Base-by-base conservation (phyloP, 371 early-diverging fungal genomes). In the Syncephalis plumigaleata region DNA sequence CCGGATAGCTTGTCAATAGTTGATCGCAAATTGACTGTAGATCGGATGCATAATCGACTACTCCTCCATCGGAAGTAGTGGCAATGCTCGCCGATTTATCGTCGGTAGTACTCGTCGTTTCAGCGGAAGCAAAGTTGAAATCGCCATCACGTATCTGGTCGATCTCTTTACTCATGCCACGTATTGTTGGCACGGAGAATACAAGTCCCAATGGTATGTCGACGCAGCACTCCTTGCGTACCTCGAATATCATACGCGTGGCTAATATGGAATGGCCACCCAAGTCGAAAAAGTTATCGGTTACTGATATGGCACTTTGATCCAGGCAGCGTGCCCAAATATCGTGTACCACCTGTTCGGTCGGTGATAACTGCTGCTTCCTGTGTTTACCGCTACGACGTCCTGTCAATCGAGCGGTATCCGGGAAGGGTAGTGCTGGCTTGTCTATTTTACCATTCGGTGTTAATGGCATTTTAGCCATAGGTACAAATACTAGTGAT, bases 361-460 rank as follows among this genome's bases (percentile, higher is more conserved):
- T 62, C 51, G 37, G 60, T 27, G 46, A 51, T 44, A 18, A 47
- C 53, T 0, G 50, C 52, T 0, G 54, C 43, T 8, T 65, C 13
- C 18, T 61, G 48, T 1, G 60, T 42, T 0, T 54, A 8, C 2
- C 54, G 26, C 1, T 49, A 7, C 1, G 57, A 43, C 5, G 51
- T 26, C 16, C 36, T 46, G n/a, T 55, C 56, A 17, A 49, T 60
- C 81, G 70, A 17, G 89, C 86, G 15, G 93, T 92, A 60, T 95
- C 94, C 13, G 94, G 93, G 83, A 89, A 91, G 25, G 93, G 93
- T 42, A 93, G 63, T 4, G 88, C 84, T 25, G 86, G 87, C 75
- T 87, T 88, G 69, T 97, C 98, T 26, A 91, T 70, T 64, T 97
- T 97, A 49, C 94, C 96, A 57, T 95, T 97, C 43, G 94, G 94